Evolutionary conservation across 202 grass and related monocot species (phyloP).

Genomic region (Panicum hallii): DNA sequence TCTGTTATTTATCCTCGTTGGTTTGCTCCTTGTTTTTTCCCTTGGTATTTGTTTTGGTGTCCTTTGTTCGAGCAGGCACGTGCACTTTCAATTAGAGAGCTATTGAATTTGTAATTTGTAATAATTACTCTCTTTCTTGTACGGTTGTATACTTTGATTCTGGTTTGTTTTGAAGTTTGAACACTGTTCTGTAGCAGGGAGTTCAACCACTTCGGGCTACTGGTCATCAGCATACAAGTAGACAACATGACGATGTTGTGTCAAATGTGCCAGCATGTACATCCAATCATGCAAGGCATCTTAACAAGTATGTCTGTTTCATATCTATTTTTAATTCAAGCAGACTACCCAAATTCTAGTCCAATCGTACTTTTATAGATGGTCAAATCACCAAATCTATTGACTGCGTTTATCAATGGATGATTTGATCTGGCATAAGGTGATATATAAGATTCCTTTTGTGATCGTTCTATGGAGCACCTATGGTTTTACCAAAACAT

Average conservation of each 20-base stretch:
- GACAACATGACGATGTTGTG: conserved; percentile 21
- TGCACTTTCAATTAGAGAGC: conserved; percentile 35
- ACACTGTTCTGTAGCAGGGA: conserved; percentile 41
- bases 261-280: conserved; percentile 40
- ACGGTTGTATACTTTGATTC: not conserved
- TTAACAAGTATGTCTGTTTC: conserved; percentile 60
- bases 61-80: conserved; percentile 32
- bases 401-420: not conserved
- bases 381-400: conserved; percentile 18
- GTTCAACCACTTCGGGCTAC: conserved; percentile 47
- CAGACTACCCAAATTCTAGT: conserved; percentile 16
- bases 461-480: not conserved
- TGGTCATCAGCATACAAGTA: conserved; percentile 44
- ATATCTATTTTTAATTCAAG: not conserved
- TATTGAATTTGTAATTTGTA: conserved; percentile 45
- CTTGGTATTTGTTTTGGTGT: conserved; percentile 41
- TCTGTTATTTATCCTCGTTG: not conserved
- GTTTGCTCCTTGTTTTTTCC: conserved; percentile 21
- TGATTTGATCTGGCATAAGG: not conserved
- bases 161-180: not conserved
- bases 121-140: conserved; percentile 11
- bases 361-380: not conserved
- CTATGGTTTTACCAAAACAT: conserved; percentile 1
- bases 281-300: conserved; percentile 45
- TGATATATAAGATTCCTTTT: conserved; percentile 12